These are phyloP conservation scores for Ogataea pignaliae DNA, from an alignment of 805 yeast species.

Conservation along the genomic window DNA sequence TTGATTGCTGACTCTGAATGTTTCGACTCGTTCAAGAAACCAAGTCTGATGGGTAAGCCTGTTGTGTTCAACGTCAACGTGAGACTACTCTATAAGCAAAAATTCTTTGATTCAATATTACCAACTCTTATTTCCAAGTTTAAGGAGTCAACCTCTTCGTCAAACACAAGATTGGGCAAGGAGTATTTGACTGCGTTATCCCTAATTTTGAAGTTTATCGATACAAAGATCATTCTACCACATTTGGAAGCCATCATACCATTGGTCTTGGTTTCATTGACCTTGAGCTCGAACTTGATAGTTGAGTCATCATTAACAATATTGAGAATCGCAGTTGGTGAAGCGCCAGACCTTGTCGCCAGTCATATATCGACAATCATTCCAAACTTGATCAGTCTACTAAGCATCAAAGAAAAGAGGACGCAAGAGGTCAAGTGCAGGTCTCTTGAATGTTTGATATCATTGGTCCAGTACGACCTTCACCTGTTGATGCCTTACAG, in stretches of 20 bases:
- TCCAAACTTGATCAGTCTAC: slow-evolving; percentile 45
- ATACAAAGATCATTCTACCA: slow-evolving; percentile 57
- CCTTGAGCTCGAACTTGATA: slow-evolving; percentile 15
- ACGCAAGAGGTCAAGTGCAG: slow-evolving; percentile 47
- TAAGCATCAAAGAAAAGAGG: slow-evolving; percentile 11
- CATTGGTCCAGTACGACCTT: slow-evolving; percentile 39
- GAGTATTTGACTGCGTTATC: slow-evolving; percentile 65
- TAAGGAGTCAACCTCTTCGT: slow-evolving; percentile 25
- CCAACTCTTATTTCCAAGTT: slow-evolving; percentile 51
- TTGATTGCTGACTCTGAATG: slow-evolving; percentile 64
- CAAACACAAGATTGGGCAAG: slow-evolving; percentile 25
- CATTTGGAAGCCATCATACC: slow-evolving; percentile 67
- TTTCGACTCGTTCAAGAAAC: slow-evolving; percentile 40
- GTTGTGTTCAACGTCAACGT: slow-evolving; percentile 51
- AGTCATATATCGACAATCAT: slow-evolving; percentile 54
- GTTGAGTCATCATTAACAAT: slow-evolving; percentile 23
- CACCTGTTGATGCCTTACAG: slow-evolving; percentile 48
- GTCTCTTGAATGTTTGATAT: slow-evolving; percentile 55
- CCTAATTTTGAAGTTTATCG: slow-evolving; percentile 58
- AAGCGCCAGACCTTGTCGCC: slow-evolving; percentile 47
- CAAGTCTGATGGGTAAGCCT: slow-evolving; percentile 20
- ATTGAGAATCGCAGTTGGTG: slow-evolving; percentile 38
- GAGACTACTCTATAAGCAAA: slow-evolving; percentile 74
- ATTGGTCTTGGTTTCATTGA: slow-evolving; percentile 59
- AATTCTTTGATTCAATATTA: slow-evolving; percentile 58